Base-by-base conservation (phyloP, 768 basidiomycete species). In the Kwoniella heveanensis region DNA sequence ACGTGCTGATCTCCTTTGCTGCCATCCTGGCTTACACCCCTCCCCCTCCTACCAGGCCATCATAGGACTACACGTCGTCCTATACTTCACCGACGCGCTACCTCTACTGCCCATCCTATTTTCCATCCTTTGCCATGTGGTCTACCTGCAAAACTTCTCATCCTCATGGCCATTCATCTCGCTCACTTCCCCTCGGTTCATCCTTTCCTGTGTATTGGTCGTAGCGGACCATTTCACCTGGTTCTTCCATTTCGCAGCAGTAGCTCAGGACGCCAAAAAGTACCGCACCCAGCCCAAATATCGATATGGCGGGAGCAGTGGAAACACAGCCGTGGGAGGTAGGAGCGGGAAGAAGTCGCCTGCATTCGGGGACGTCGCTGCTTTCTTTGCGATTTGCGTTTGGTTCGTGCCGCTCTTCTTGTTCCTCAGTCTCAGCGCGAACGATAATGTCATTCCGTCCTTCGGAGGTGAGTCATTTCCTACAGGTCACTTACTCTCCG, bases 111-210 rank as follows among this genome's bases (percentile, higher is more conserved):
- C 90, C 63, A 87, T 86, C 19, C 68, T 84, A 2, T 92, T 97
- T 81, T 94, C 92, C 1, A 84, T 92, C 66, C 53, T 84, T 57
- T 94, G 91, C 73, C 96, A 99, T 71, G 44, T 89, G 59, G 84
- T 96, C 63, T 99, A 97, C 81, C 86, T 93, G 39, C 89, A 90
- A 80, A 98, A 97, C 81, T 96, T 98, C 80, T 90, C 92, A 10
- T 71, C 81, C 5, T 84, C 84, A 24, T 99, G 96, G 95, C 96
- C 96, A 1, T 81, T 91, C 77, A 97, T 99, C 71, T 93, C 91
- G 1, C 85, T 99, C 52, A 85, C 90, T 17, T 97, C 94, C 0
- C 76, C 82, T 21, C 86, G 87, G 6, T 98, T 99, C 84, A 80
- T 98, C 50, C 84, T 86, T 0, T 97, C 94, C 0, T 96, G 93